Evolutionary conservation across 2,329 filamentous ascomycete genomes (phyloP), one percentile per base, ranked within the genome.

Genomic region (Fragosphaeria purpurea): DNA sequence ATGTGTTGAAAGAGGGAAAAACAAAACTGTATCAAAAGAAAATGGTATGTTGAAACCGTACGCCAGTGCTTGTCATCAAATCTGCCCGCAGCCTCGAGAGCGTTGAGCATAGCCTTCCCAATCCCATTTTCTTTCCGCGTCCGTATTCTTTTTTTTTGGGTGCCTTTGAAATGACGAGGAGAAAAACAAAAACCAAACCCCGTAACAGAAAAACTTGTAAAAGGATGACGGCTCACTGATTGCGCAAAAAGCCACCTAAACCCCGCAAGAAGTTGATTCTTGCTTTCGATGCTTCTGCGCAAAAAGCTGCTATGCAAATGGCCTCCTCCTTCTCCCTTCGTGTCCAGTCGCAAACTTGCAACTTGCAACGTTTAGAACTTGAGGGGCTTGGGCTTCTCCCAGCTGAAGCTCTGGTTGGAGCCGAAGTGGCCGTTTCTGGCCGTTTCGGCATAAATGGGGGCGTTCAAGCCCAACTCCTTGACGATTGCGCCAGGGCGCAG

Each of bases 341-440:
- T 7, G 35, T 37, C 7, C 35, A 7, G 35, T 37, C 35, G 35
- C 35, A 11, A 11, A 11, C 7, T 37, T 11, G 7, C 35, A 37
- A 37, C 7, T 11, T 11, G 35, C 35, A 7, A 37, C 59, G 63
- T 69, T 81, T 95, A 97, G 73, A 88, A 85, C 74, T 86, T 90
- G 66, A 98, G 87, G 61, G 77, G 64, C 87, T 95, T 96, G 66
- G 93, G 91, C 82, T 97, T 82, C 83, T 98, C 93, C 93, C 93
- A 98, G 73, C 77, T 82, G 82, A 98, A 98, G 71, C 71, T 77
- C 82, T 95, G 93, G 86, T 96, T 93, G 73, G 89, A 95, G 60
- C 78, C 78, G 75, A 98, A 98, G 82, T 98, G 93, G 63, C 93
- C 93, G 76, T 97, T 97, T 87, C 96, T 96, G 74, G 93, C 93